phyloP scores from a whole-genome alignment of 495 filamentous ascomycete species.

The Penicillium bialowiezense region DNA sequence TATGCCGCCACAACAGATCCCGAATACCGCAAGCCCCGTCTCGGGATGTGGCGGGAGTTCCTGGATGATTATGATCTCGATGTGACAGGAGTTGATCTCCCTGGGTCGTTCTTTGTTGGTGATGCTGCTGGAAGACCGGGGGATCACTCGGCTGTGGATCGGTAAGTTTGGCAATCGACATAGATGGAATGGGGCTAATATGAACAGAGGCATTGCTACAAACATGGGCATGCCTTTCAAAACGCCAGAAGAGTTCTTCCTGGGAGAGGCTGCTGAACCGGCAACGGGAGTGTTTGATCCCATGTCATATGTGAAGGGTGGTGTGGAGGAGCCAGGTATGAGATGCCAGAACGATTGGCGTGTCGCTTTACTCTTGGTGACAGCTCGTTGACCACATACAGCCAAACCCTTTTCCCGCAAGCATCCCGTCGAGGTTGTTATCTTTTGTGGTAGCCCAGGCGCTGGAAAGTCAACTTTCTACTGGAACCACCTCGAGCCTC shows the following conservation, averaged over 20 bases:
- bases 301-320: conserved; percentile 43
- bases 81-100: conserved; percentile 60
- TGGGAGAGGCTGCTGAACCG: conserved; percentile 57
- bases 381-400: not conserved
- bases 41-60: conserved; percentile 87
- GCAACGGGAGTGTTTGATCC: conserved; percentile 70
- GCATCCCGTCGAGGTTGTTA: conserved; percentile 68
- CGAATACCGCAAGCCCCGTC: conserved; percentile 78
- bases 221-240: conserved; percentile 78
- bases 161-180: conserved; percentile 39
- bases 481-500: conserved; percentile 71
- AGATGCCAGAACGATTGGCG: not conserved
- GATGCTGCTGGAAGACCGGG: conserved; percentile 72
- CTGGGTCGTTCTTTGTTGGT: conserved; percentile 78
- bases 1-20: conserved; percentile 85
- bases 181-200: conserved; percentile 2
- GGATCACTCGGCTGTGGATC: conserved; percentile 78
- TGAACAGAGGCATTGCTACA: conserved; percentile 62
- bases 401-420: conserved; percentile 54
- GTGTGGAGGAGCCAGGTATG: conserved; percentile 33
- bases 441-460: conserved; percentile 85
- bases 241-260: conserved; percentile 91
- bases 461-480: conserved; percentile 92
- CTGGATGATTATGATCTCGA: conserved; percentile 69
- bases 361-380: not conserved